Evolutionary conservation across 1,139 yeast species (phyloP).

Genomic region (Lodderomyces margitis): DNA sequence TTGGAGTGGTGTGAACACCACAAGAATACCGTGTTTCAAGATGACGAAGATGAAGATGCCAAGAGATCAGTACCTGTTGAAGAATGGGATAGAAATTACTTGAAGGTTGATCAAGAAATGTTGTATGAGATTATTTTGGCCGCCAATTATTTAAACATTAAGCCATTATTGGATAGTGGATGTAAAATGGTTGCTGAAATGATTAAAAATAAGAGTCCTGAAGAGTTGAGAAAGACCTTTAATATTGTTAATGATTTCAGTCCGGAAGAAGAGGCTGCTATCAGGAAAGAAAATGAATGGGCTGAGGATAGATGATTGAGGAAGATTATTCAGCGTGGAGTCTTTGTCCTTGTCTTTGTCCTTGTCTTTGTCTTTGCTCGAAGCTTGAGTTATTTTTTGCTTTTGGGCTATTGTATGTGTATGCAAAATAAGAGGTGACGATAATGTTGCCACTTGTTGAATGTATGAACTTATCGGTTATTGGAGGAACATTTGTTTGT

Average conservation of each 20-base stretch:
- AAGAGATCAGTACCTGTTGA: slow-evolving; percentile 84
- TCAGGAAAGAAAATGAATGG: slow-evolving; percentile 97
- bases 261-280: slow-evolving; percentile 98
- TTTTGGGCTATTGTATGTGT: too few species aligned
- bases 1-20: slow-evolving; percentile 98
- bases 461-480: too few species aligned
- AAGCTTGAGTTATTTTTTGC: too few species aligned
- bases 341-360: not conserved
- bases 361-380: not conserved
- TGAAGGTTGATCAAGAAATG: slow-evolving; percentile 98
- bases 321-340: too few species aligned
- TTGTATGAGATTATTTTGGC: slow-evolving; percentile 93
- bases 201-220: slow-evolving; percentile 96
- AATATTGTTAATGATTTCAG: slow-evolving; percentile 95
- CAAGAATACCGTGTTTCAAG: slow-evolving; percentile 74
- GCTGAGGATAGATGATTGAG: slow-evolving; percentile 95
- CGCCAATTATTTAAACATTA: slow-evolving; percentile 91
- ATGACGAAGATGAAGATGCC: slow-evolving; percentile 75
- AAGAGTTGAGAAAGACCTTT: slow-evolving; percentile 93
- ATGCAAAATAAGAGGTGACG: too few species aligned
- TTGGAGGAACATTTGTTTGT: too few species aligned
- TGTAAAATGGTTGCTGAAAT: slow-evolving; percentile 97
- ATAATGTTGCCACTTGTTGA: too few species aligned
- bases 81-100: slow-evolving; percentile 95
- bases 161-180: slow-evolving; percentile 90